These are phyloP conservation scores for Brassica hybrid DNA, from an alignment of 441 rosid species.

Conservation along the genomic window DNA sequence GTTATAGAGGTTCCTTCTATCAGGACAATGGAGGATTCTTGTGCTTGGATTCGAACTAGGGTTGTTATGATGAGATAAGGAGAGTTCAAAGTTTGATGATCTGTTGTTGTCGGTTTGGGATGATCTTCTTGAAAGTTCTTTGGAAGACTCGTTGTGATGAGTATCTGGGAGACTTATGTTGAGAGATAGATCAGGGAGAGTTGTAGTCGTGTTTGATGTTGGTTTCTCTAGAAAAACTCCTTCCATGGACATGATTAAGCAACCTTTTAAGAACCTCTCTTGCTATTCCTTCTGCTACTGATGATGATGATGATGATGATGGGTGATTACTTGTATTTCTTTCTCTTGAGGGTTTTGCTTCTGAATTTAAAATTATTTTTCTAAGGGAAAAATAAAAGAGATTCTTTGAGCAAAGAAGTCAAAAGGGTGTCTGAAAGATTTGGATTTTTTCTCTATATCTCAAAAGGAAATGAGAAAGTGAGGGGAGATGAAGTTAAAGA, in stretches of 20 bases:
- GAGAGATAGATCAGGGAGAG: conserved; percentile 77
- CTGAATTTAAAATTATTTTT: conserved; percentile 32
- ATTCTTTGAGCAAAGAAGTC: conserved; percentile 45
- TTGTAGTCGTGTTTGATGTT: conserved; percentile 44
- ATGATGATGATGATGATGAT: conserved; percentile 4
- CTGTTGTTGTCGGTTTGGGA: conserved; percentile 34
- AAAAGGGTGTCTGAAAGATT: conserved; percentile 46
- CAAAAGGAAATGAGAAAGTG: conserved; percentile 19
- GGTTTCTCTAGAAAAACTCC: conserved; percentile 60
- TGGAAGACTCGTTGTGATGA: conserved; percentile 33
- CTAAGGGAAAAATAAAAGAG: conserved; percentile 3
- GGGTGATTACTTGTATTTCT: conserved; percentile 1
- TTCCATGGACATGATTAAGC: conserved; percentile 54
- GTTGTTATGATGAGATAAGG: conserved; percentile 57
- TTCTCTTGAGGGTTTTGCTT: conserved; percentile 31
- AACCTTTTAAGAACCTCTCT: conserved; percentile 22
- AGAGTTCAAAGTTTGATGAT: conserved; percentile 61
- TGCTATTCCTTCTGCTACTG: neutral
- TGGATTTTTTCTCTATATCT: conserved; percentile 32
- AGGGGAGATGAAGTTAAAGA: conserved; percentile 36
- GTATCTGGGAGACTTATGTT: conserved; percentile 72
- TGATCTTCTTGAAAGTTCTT: conserved; percentile 35
- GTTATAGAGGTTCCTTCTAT: conserved; percentile 33
- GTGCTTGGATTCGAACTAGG: conserved; percentile 12
- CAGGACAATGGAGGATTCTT: conserved; percentile 41